Percentiles rank a stretch among this genome's conserved stretches.
phyloP scores from a whole-genome alignment of 495 filamentous ascomycete genomes.

The Neurospora hispaniola region DNA sequence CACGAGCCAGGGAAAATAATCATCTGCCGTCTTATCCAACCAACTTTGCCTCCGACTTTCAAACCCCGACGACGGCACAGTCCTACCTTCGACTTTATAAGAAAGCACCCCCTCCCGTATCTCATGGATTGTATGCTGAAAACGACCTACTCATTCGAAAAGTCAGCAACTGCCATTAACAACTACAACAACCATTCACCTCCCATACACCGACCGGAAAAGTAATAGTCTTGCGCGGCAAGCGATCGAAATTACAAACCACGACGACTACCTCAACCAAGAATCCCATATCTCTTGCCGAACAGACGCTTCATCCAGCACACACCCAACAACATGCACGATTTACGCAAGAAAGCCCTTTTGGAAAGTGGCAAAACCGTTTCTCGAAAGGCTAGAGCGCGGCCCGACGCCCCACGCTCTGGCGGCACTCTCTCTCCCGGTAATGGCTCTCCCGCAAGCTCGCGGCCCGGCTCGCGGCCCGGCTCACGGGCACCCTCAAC shows the following conservation, averaged over 20 bases:
- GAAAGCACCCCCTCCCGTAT: neutral
- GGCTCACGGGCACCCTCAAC: slow-evolving; percentile 13
- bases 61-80: neutral
- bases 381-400: slow-evolving; percentile 76
- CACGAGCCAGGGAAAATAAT: neutral
- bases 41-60: neutral
- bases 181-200: slow-evolving; percentile 9
- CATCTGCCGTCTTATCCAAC: neutral
- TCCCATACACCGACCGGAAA: slow-evolving; percentile 8
- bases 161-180: neutral
- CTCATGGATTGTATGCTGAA: slow-evolving; percentile 17
- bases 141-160: slow-evolving; percentile 1
- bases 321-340: slow-evolving; percentile 45
- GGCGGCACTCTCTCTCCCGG: slow-evolving; percentile 31
- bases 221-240: slow-evolving; percentile 1
- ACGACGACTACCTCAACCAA: slow-evolving; percentile 5
- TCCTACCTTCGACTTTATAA: neutral
- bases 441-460: slow-evolving; percentile 16
- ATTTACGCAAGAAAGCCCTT: slow-evolving; percentile 67
- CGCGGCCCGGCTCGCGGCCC: neutral
- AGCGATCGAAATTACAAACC: slow-evolving; percentile 2
- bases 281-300: neutral
- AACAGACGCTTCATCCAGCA: neutral
- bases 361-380: slow-evolving; percentile 85
- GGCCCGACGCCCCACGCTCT: slow-evolving; percentile 52